These are phyloP conservation scores for Meredithiella fracta DNA, from an alignment of 2,329 filamentous ascomycete species.

Conservation along the genomic window DNA sequence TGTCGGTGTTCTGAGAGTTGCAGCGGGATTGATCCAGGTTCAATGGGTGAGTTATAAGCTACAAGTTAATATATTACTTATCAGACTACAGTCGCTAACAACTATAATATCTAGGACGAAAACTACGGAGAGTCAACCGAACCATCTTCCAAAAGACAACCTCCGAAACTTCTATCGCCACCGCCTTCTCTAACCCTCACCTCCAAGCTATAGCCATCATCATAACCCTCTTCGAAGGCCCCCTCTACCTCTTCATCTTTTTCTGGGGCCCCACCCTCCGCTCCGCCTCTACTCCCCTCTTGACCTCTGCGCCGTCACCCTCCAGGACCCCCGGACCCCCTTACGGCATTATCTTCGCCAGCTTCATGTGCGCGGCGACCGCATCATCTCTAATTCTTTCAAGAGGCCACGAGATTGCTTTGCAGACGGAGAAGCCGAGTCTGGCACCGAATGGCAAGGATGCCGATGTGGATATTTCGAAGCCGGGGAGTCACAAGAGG, in stretches of 20 bases:
- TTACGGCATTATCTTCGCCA: constrained; percentile 39
- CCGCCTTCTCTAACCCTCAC: constrained; percentile 25
- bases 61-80: too few relatives aligned
- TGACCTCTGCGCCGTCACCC: constrained; percentile 1
- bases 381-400: constrained; percentile 38
- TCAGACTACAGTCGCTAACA: too few relatives aligned
- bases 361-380: constrained; percentile 43
- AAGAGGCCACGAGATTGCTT: background rate
- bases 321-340: constrained; percentile 17
- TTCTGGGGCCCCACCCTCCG: constrained; percentile 39
- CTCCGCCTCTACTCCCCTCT: constrained; percentile 6
- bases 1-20: constrained; percentile 25
- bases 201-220: constrained; percentile 34
- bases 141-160: background rate
- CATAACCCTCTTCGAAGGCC: constrained; percentile 40
- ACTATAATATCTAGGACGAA: too few relatives aligned
- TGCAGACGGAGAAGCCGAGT: background rate
- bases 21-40: constrained; percentile 28
- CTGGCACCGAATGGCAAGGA: background rate
- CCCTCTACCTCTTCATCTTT: constrained; percentile 44
- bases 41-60: constrained; percentile 26
- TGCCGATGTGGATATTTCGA: constrained; percentile 1
- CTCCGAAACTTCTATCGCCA: constrained; percentile 12
- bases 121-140: constrained; percentile 27
- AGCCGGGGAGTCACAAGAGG: background rate